A percentile compares a stretch with the other conserved stretches of the same genome.
Conservation (phyloP, 805 yeast species). For the Yarrowia phangngaensis region DNA sequence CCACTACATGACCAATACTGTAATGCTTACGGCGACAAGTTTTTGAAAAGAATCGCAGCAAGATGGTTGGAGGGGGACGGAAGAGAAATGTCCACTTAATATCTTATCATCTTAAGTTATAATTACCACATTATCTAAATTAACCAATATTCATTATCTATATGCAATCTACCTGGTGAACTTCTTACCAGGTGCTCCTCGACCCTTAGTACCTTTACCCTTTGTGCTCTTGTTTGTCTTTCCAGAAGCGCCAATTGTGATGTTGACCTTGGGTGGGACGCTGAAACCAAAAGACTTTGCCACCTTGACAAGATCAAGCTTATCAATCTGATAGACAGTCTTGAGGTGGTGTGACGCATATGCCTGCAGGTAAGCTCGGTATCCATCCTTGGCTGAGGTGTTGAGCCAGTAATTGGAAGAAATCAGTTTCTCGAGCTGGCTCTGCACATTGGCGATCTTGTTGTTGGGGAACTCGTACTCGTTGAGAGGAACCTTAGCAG, state of each 20-base stretch:
- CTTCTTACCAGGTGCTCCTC: conserved; percentile 19
- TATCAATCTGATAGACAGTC: conserved; percentile 94
- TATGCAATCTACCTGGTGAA: conserved; percentile 25
- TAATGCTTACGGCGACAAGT: conserved; percentile 2
- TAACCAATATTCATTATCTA: conserved; percentile 4
- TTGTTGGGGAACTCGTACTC: conserved; percentile 94
- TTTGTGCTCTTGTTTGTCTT: conserved; percentile 52
- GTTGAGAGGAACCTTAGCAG: conserved; percentile 95
- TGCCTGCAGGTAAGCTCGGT: conserved; percentile 93
- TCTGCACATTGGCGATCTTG: conserved; percentile 94
- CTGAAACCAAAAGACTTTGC: conserved; percentile 90
- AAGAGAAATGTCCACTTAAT: conserved; percentile 1
- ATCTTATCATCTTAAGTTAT: too few relatives aligned
- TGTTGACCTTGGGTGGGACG: conserved; percentile 94
- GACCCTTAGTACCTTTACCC: conserved; percentile 25
- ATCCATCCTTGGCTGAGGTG: conserved; percentile 94
- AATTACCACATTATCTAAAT: too few relatives aligned
- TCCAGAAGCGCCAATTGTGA: conserved; percentile 91
- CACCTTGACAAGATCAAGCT: conserved; percentile 87
- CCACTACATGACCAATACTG: not conserved
- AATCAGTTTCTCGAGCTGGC: conserved; percentile 85
- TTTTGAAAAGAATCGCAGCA: not conserved
- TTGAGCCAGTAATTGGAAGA: conserved; percentile 91
- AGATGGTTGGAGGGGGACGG: conserved; percentile 16
- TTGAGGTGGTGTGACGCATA: conserved; percentile 95